Evolutionary conservation across 2,329 filamentous ascomycete species (phyloP), one percentile per base, ranked within the genome.

Genomic region (Fusarium begoniae): DNA sequence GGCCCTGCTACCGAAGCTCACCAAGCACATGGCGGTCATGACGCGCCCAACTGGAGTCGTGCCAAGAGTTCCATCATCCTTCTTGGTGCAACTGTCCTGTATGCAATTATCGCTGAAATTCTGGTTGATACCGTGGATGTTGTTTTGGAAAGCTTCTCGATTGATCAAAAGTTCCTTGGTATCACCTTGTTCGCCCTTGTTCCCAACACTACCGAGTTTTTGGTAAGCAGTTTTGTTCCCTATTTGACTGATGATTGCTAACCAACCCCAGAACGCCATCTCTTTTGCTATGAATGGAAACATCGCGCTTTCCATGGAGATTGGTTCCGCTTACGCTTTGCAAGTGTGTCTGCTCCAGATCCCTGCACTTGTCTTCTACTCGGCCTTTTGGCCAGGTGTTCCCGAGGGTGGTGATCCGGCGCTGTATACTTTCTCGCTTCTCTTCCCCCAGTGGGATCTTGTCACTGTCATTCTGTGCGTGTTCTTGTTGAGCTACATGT

Each of bases 231-330:
- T 77, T 24, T 35, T 40, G 35, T 50, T 14, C 26, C 32, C 12
- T 12, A 17, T 32, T 22, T 56, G 10, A 77, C 14, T n/a, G 40
- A 30, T 30, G 37, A n/a, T 41, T 38, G 51, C 70, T 72, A 66
- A 75, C 66, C 47, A 10, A 5, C 20, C 3, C 45, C 35, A 95
- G 91, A 99, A 99, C 83, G 96, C 96, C 81, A 99, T 99, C 68
- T 98, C 95, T 1, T 99, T 99, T 81, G 96, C 96, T 61, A 99
- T 99, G 96, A 98, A 99, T 80, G 96, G 96, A 69, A 99, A 99
- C 82, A 98, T 99, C 82, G 96, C 96, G 0, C 86, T 99, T 24
- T 98, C 95, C 43, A 99, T 99, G 96, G 96, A 99, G 81, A 99
- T 99, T 77, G 96, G 96, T 75, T 98, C 95, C 2, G 96, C 96